Conservation (phyloP, 306 rosid genomes). For the Malus sieversii region DNA sequence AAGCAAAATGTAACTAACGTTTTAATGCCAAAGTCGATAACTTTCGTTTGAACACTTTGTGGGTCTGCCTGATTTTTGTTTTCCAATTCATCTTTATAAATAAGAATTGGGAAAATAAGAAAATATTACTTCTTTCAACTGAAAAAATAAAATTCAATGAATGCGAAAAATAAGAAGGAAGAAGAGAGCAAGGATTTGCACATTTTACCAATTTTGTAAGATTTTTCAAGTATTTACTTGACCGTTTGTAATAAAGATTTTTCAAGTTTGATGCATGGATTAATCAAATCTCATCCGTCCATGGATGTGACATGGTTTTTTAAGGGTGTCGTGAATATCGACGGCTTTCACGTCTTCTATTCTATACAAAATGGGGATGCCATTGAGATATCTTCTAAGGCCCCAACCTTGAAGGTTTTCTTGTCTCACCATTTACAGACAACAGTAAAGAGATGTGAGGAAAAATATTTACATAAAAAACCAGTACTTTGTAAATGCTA, state of each 20-base stretch:
- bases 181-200: not conserved
- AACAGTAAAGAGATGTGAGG: conserved; percentile 12
- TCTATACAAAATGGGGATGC: conserved; percentile 51
- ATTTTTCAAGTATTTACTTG: not conserved
- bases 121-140: not conserved
- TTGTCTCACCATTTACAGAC: conserved; percentile 37
- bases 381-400: conserved; percentile 39
- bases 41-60: not conserved
- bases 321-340: conserved; percentile 57
- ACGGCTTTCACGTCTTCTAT: conserved; percentile 61
- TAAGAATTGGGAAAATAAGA: not conserved
- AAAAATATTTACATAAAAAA: not conserved
- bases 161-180: not conserved
- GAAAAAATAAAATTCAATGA: not conserved
- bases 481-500: conserved; percentile 4
- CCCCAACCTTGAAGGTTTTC: conserved; percentile 43
- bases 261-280: conserved; percentile 51
- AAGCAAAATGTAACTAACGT: too few relatives aligned
- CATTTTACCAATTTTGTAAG: not conserved
- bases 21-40: conserved; percentile 17
- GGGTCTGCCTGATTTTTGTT: not conserved
- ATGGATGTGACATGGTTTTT: conserved; percentile 56
- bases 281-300: conserved; percentile 37
- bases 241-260: not conserved
- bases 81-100: not conserved